Evolutionary conservation across 1,284 basidiomycete genomes (phyloP).

Genomic region (Heterobasidion annosum): DNA sequence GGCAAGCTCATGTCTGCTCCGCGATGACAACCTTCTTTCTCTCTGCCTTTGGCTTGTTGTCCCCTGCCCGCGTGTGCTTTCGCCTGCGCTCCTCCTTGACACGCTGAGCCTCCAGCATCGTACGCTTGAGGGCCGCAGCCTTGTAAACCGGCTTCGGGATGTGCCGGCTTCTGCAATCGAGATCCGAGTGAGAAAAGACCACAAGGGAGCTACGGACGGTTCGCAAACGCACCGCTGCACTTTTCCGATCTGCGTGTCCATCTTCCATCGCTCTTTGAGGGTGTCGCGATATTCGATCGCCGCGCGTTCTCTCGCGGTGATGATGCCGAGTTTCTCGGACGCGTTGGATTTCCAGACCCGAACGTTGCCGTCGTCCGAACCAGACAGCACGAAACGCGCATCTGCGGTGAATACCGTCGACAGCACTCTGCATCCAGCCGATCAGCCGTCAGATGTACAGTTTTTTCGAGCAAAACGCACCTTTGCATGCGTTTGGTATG

Average conservation of each 20-base stretch:
- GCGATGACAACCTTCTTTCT: conserved; percentile 78
- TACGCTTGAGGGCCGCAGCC: conserved; percentile 81
- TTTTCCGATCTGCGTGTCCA: conserved; percentile 75
- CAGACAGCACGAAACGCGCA: conserved; percentile 87
- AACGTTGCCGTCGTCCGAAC: conserved; percentile 96
- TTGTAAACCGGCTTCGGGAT: conserved; percentile 88
- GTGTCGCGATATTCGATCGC: conserved; percentile 90
- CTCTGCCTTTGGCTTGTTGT: conserved; percentile 87
- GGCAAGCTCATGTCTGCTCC: conserved; percentile 53
- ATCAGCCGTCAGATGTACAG: conserved; percentile 15
- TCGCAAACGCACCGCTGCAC: conserved; percentile 59
- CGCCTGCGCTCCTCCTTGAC: conserved; percentile 93
- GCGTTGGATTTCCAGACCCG: conserved; percentile 96
- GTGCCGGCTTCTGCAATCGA: conserved; percentile 61
- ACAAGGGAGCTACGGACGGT: neutral
- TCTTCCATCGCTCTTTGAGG: conserved; percentile 85
- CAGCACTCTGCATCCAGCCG: conserved; percentile 41
- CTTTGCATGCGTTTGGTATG: conserved; percentile 99
- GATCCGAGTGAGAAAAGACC: neutral
- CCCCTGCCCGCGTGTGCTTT: conserved; percentile 79
- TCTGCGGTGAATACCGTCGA: conserved; percentile 82
- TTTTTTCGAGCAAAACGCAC: conserved; percentile 25
- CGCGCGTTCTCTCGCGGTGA: conserved; percentile 88
- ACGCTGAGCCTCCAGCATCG: conserved; percentile 85
- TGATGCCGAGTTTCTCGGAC: conserved; percentile 85